Evolutionary conservation across 148 eudicot species (phyloP), one percentile per base, ranked within the genome.

Genomic region (Chenopodium formosanum): DNA sequence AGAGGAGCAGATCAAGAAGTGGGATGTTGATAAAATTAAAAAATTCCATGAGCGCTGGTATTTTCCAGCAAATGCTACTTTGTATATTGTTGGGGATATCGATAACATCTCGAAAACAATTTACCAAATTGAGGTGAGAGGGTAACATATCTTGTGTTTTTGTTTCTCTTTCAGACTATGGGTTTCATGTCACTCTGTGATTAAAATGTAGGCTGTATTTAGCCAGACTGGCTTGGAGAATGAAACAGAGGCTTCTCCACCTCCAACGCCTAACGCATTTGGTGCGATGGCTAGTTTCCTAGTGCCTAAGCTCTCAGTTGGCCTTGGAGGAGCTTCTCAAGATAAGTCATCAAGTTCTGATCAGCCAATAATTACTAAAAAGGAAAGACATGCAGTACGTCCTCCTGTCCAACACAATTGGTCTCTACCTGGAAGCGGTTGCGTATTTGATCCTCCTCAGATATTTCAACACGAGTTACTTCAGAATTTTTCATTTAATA

Each of bases 391-490:
- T 83, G 98, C 97, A 37, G 84, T 91, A 76, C 97, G 99, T 56
- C 99, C 98, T 84, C 98, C 98, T 53, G 98, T 97, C 71, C 85
- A 82, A 89, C 99, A 97, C 82, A 86, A 92, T 81, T 97, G 99
- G 99, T 97, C 98, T 73, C 90, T 92, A 74, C 88, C 98, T 81
- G 91, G 87, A 73, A 90, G 81, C 70, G 73, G 84, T 66, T 63
- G 84, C 72, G 84, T 88, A 40, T 74, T 80, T 37, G 88, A 89
- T 80, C 86, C 95, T 86, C 99, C 99, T 56, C 95, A 94, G 86
- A 94, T 97, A 88, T 97, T 97, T 85, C 99, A 97, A 90, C 99
- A 97, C 85, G 99, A 94, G 83, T 85, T 97, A 85, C 97, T 97
- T 81, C 99, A 97, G 75, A 91, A 92, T 88, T 97, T 97, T 89